A percentile compares a stretch with the other conserved stretches of the same genome.
phyloP scores from a whole-genome alignment of 495 filamentous ascomycete genomes.

The Hypoxylon fuscum region DNA sequence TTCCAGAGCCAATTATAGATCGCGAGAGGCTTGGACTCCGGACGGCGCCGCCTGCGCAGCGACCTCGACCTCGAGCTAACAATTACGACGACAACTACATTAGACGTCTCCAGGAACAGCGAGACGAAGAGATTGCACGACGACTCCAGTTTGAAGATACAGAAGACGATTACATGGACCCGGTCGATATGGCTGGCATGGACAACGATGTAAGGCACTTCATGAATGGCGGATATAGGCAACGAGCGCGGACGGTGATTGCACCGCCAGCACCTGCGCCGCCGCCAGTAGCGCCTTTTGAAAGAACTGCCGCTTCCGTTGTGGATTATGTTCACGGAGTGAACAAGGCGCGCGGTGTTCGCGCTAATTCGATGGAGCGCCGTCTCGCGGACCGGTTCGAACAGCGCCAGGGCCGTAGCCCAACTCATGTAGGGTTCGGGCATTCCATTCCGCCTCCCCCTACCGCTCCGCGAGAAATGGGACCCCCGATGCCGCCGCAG shows the following conservation, averaged over 20 bases:
- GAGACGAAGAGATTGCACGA: constrained; percentile 65
- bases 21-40: constrained; percentile 36
- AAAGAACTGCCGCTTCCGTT: constrained; percentile 45
- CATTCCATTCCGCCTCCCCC: constrained; percentile 41
- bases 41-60: constrained; percentile 27
- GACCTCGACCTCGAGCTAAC: constrained; percentile 52
- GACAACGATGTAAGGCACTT: constrained; percentile 54
- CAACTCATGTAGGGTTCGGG: constrained; percentile 39
- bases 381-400: constrained; percentile 56
- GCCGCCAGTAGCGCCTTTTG: constrained; percentile 45
- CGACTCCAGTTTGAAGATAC: constrained; percentile 61
- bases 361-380: constrained; percentile 53
- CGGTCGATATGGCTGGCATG: constrained; percentile 48
- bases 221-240: constrained; percentile 57
- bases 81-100: constrained; percentile 64
- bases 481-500: constrained; percentile 33
- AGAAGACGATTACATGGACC: constrained; percentile 53
- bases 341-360: constrained; percentile 45
- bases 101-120: constrained; percentile 62
- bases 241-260: constrained; percentile 51
- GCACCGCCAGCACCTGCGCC: constrained; percentile 52
- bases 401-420: constrained; percentile 39
- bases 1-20: constrained; percentile 51
- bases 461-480: constrained; percentile 44
- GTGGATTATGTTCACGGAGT: constrained; percentile 49